Base-by-base conservation (phyloP, 2,329 filamentous ascomycete genomes). In the Ceratocystis huliohia region DNA sequence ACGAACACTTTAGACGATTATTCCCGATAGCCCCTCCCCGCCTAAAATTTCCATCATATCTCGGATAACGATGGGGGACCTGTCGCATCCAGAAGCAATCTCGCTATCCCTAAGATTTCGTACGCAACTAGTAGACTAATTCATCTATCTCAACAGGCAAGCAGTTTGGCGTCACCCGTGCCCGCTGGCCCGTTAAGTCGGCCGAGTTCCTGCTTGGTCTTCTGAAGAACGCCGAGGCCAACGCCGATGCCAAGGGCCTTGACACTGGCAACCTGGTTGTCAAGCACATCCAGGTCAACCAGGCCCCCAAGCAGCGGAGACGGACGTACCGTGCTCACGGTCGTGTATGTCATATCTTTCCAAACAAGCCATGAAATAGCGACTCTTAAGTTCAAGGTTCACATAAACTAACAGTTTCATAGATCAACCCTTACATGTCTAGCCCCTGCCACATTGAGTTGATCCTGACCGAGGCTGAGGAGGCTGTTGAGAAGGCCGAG, bases 271-370 rank as follows among this genome's bases (percentile, higher is more conserved):
- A 95, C 85, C 84, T 99, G 77, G 82, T 97, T 78, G 89, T 99
- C 83, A 96, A 96, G 90, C 95, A 96, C 89, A 99, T 99, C 83
- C 94, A 99, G 85, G 94, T 99, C 86, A 99, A 99, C 90, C 94
- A 99, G 86, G 95, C 94, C 74, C 94, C 94, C 76, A 97, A 97
- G 88, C 93, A 97, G 86, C 88, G 94, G 79, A 87, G 94, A 83
- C 88, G 94, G 80, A 99, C 94, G 78, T 99, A 99, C 89, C 92
- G 94, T 87, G 95, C 95, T 72, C 94, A 99, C 86, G 94, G 94
- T 87, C 91, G 94, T 84, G 93, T 96, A 95, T 76, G 92, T 91
- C 74, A 28, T 41, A 61, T 13, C 50, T 45, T 44, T n/a, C 37
- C 8, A 10, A 46, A 44, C 33, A 13, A 48, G 45, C 13, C 41